These are phyloP conservation scores for Lasiodiplodia hormozganensis DNA, from an alignment of 2,329 filamentous ascomycete genomes.

Conservation along the genomic window DNA sequence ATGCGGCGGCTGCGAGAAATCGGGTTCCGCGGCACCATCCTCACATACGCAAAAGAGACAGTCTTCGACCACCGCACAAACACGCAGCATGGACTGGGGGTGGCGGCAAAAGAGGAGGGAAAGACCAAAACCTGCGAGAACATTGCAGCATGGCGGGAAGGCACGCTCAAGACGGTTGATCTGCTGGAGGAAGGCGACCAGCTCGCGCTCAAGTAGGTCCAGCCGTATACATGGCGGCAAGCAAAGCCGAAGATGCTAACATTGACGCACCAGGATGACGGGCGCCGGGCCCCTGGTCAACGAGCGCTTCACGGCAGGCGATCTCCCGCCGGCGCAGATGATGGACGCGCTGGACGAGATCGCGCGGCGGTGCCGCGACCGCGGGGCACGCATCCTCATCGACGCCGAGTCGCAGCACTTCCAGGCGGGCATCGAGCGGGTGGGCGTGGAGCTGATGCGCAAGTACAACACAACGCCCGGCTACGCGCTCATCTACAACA, in stretches of 20 bases:
- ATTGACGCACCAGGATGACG: slow-evolving; percentile 43
- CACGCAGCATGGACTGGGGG: not conserved
- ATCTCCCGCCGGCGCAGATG: slow-evolving; percentile 49
- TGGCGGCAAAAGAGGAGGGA: not conserved
- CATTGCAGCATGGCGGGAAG: slow-evolving; percentile 47
- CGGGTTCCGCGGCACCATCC: slow-evolving; percentile 82
- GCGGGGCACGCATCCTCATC: slow-evolving; percentile 54
- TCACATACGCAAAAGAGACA: slow-evolving; percentile 79
- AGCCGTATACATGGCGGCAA: slow-evolving; percentile 35
- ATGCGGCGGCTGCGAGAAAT: slow-evolving; percentile 71
- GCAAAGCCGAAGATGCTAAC: slow-evolving; percentile 38
- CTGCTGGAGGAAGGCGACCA: slow-evolving; percentile 55
- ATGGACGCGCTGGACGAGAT: slow-evolving; percentile 49
- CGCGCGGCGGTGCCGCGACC: slow-evolving; percentile 49
- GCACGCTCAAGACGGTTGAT: slow-evolving; percentile 73
- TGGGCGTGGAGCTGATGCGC: slow-evolving; percentile 61
- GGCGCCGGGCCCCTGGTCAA: slow-evolving; percentile 53
- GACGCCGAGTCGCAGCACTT: slow-evolving; percentile 63
- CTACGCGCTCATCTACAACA: slow-evolving; percentile 72
- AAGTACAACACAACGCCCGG: slow-evolving; percentile 54
- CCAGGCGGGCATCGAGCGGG: slow-evolving; percentile 58
- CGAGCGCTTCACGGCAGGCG: slow-evolving; percentile 46
- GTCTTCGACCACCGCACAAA: slow-evolving; percentile 43
- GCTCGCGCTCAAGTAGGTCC: slow-evolving; percentile 52
- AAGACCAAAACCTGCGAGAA: not conserved